Evolutionary conservation across 1,284 basidiomycete species (phyloP), one percentile per base, ranked within the genome.

Genomic region (Stygiomarasmius scandens): DNA sequence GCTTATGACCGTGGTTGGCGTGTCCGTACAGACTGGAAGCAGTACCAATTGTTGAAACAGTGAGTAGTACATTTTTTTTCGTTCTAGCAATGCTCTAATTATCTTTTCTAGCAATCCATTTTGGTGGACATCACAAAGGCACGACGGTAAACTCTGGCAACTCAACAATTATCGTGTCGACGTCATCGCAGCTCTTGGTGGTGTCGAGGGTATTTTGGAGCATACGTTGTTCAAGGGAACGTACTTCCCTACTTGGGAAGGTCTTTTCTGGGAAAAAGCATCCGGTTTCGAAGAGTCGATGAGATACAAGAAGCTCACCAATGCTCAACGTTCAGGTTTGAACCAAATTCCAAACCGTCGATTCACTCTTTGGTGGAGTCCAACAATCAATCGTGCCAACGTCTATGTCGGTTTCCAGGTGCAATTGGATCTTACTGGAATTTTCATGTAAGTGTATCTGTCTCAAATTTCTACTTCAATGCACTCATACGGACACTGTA

Each of bases 391-490:
- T 76, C 92, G 96, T 63, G 95, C 96, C 55, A 99, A 98, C 71
- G 95, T 98, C 73, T 98, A 98, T 70, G 95, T 98, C 70, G 97
- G 96, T 85, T 99, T 99, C 91, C 97, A 99, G 75, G 97, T 99
- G 20, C 97, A 98, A 69, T 85, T 98, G 51, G 96, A 98, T 81
- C 75, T 98, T 63, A 98, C 96, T 23, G 96, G 95, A 71, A 93
- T 93, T 58, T 93, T 93, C 80, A 93, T 93, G 90, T 83, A 52
- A 67, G 82, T 70, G 20, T 49, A 12, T 14, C 10, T 9, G 24
- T 10, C 20, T 47, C 20, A 9, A 6, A 11, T 51, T 12, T 36
- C 16, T 52, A 14, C n/a, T 14, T 38, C 14, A 44, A 23, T 36
- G 45, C 4, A 43, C 56, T 32, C 29, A 6, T 32, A 61, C 59